Evolutionary conservation across 306 rosid species (phyloP).

Genomic region (Quercus ilex): DNA sequence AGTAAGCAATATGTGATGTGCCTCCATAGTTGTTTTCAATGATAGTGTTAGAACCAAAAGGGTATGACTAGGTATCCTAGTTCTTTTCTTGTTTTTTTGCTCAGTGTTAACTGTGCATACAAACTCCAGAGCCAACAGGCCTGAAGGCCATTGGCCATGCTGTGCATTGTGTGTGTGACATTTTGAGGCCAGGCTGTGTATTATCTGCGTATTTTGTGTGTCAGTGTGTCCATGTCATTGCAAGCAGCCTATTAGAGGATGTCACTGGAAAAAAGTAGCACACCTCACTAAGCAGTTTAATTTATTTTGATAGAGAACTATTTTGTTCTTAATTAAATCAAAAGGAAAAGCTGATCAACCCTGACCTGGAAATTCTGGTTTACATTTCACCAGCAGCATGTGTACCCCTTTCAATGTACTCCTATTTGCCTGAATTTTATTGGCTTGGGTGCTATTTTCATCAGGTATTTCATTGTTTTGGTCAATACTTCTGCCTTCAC

Average conservation of each 20-base stretch:
- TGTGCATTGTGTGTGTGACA: too few species aligned
- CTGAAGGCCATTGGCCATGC: too few species aligned
- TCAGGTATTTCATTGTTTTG: constrained; percentile 97
- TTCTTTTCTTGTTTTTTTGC: too few species aligned
- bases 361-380: constrained; percentile 6
- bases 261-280: neutral
- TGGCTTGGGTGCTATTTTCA: constrained; percentile 23
- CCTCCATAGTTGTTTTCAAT: neutral
- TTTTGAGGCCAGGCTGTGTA: too few species aligned
- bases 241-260: neutral
- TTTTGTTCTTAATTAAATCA: neutral
- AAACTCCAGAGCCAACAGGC: too few species aligned
- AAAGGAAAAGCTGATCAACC: neutral
- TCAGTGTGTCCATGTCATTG: too few species aligned
- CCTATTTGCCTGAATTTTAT: constrained; percentile 15
- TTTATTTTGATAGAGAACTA: neutral
- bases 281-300: neutral
- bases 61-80: neutral
- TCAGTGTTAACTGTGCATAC: too few species aligned
- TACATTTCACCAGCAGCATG: neutral
- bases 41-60: neutral
- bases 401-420: constrained; percentile 8
- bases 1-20: neutral
- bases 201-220: too few species aligned
- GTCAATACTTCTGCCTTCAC: constrained; percentile 96